Evolutionary conservation across 805 yeast genomes (phyloP).

Genomic region (Saccharomycopsis fodiens): DNA sequence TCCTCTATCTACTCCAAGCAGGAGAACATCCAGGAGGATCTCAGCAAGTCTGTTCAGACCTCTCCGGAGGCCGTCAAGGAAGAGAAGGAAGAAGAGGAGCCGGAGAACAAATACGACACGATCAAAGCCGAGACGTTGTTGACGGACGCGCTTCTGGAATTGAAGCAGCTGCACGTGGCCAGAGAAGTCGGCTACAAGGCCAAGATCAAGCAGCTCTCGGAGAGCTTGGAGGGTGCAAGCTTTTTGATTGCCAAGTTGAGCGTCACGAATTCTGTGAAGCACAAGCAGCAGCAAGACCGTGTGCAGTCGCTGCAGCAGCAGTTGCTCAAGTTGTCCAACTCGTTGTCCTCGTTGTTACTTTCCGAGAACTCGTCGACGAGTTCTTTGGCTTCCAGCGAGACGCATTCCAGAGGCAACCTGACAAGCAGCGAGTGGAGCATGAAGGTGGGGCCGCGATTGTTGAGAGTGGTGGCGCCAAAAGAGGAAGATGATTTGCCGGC

Average conservation of each 20-base stretch:
- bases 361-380: neutral
- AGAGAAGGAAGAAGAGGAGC: neutral
- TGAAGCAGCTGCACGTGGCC: neutral
- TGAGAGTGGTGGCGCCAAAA: neutral
- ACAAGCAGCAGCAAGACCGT: slow-evolving; percentile 9
- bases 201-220: slow-evolving; percentile 6
- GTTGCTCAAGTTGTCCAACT: slow-evolving; percentile 10
- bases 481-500: no score
- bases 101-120: slow-evolving; percentile 5
- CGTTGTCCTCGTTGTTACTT: slow-evolving; percentile 9
- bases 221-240: slow-evolving; percentile 12
- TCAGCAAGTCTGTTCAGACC: neutral
- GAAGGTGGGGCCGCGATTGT: neutral
- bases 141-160: slow-evolving; percentile 7
- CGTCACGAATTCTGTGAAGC: slow-evolving; percentile 4
- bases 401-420: neutral
- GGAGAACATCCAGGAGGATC: neutral
- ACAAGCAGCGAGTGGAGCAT: neutral
- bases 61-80: slow-evolving; percentile 6
- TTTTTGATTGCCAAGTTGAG: slow-evolving; percentile 15
- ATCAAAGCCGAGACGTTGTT: slow-evolving; percentile 5
- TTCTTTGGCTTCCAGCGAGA: neutral
- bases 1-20: slow-evolving; percentile 19
- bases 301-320: slow-evolving; percentile 7
- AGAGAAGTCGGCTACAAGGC: slow-evolving; percentile 5